Percentiles rank a stretch among this genome's conserved stretches.
Evolutionary conservation across 2,329 filamentous ascomycete genomes (phyloP).

Genomic region (Tolypocladium ophioglossoides): DNA sequence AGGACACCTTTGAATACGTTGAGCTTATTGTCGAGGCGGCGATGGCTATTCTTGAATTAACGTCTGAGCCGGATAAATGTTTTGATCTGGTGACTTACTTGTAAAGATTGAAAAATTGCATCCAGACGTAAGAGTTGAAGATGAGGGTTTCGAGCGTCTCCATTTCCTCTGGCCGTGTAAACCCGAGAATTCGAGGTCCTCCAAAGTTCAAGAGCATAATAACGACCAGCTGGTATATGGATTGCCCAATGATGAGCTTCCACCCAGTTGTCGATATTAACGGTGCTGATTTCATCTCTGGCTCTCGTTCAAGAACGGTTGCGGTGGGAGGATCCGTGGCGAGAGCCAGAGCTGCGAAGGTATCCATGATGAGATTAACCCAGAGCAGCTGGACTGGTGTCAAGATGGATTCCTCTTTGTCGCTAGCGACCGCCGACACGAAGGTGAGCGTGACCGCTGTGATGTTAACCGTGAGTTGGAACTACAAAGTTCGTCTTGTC

Average conservation of each 20-base stretch:
- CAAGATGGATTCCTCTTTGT: slow-evolving; percentile 45
- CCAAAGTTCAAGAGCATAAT: slow-evolving; percentile 50
- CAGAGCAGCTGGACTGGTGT: slow-evolving; percentile 58
- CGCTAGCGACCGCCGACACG: slow-evolving; percentile 47
- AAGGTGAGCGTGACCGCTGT: slow-evolving; percentile 57
- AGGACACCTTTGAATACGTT: not conserved
- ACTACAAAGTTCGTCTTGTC: slow-evolving; percentile 20
- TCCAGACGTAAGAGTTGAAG: slow-evolving; percentile 63
- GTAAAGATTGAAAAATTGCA: slow-evolving; percentile 54
- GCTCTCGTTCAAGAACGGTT: slow-evolving; percentile 43
- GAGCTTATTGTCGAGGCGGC: not conserved
- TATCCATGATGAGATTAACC: slow-evolving; percentile 63
- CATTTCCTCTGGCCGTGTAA: slow-evolving; percentile 22
- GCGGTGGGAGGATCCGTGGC: slow-evolving; percentile 52
- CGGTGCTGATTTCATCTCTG: slow-evolving; percentile 53
- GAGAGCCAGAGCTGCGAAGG: slow-evolving; percentile 54
- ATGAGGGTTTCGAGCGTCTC: slow-evolving; percentile 45
- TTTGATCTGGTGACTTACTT: not conserved
- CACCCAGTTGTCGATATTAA: slow-evolving; percentile 50
- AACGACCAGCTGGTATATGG: slow-evolving; percentile 49
- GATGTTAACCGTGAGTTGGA: slow-evolving; percentile 61
- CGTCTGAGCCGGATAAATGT: not conserved
- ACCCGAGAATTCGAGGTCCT: slow-evolving; percentile 43
- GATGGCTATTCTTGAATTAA: not conserved
- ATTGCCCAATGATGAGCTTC: slow-evolving; percentile 56